Base-by-base conservation (phyloP, 1,284 basidiomycete species). In the Ganoderma resinaceum region DNA sequence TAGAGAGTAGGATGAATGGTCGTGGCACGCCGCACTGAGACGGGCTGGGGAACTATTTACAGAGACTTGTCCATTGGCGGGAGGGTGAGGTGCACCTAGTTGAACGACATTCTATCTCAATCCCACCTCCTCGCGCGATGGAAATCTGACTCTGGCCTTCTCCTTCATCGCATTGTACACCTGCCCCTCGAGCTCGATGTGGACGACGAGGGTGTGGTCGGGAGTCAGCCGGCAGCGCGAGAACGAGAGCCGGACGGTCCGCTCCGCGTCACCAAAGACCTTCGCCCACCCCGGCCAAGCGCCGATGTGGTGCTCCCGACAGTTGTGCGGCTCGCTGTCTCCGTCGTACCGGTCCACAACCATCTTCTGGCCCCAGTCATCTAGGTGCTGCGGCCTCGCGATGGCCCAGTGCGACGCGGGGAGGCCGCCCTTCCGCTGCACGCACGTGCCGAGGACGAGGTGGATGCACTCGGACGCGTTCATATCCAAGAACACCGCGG, bases 171-270 rank as follows among this genome's bases (percentile, higher is more conserved):
- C 18, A 2, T 16, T 42, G 33, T 60, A 65, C 1, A 60, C 43
- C 4, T 7, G 14, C 12, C 63, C 63, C 6, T 23, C 29, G 18
- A 65, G 42, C 31, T 65, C 63, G 18, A 65, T n/a, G 42, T 60
- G 55, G 18, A 60, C 40, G 42, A 65, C 26, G 1, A 65, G 1
- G 11, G 63, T 65, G 9, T 26, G 14, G 0, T 35, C n/a, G 3
- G 63, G 63, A 2, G 43, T 35, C n/a, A 53, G 18, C 20, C 16
- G 18, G 46, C 64, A 60, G 12, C 43, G 59, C 35, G 33, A 29
- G 64, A 66, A 66, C 14, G 64, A 66, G 23, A 66, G 64, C 9
- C 59, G 42, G 3, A 66, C 33, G 2, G 58, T 66, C 4, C 64
- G 58, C 11, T 57, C 61, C 1, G 12, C n/a, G 38, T 62, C 49